Evolutionary conservation across 108 stramenopile genomes (phyloP), one percentile per base, ranked within the genome.

Genomic region (Fistulifera solaris): DNA sequence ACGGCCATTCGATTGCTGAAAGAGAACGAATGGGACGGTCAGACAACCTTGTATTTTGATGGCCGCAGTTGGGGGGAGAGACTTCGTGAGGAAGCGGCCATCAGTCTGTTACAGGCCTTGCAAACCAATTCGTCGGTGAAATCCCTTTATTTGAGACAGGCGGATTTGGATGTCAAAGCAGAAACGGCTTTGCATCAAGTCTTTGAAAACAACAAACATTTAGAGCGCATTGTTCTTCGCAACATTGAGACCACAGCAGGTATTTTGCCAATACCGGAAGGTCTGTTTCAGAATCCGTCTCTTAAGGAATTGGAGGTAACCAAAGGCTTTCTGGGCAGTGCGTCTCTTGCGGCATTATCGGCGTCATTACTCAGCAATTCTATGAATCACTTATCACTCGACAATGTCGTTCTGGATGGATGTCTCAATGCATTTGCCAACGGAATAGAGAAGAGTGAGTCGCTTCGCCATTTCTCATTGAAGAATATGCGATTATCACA

Each of bases 11-110:
- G 44, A 43, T 23, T 54, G n/a, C 19, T 63, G 13, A 46, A 27
- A 17, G 44, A 63, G 24, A 52, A 59, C 28, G 38, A 53, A 21
- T 65, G 48, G 51, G 54, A 54, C 10, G 12, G 23, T 6, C 54
- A 65, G 2, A 54, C 44, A 39, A 18, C 55, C 2, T 18, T 65
- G 38, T 40, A 10, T 14, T 65, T 65, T 41, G 63, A 65, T 51
- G 63, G 63, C 0, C 15, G 38, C 15, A 55, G 28, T 27, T 49
- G 40, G 25, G 21, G 15, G 10, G 55, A 41, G 16, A 17, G 26
- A 11, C 15, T n/a, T 1, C 11, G 38, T 0, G 38, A 56, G 0
- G 35, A 44, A 14, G 63, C 63, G 0, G 23, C 48, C 19, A 23
- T 28, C 1, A 17, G 48, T 14, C 50, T 65, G 21, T 40, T 65